Evolutionary conservation across 2,329 filamentous ascomycete species (phyloP).

Genomic region (Arthrobotrys conoides): DNA sequence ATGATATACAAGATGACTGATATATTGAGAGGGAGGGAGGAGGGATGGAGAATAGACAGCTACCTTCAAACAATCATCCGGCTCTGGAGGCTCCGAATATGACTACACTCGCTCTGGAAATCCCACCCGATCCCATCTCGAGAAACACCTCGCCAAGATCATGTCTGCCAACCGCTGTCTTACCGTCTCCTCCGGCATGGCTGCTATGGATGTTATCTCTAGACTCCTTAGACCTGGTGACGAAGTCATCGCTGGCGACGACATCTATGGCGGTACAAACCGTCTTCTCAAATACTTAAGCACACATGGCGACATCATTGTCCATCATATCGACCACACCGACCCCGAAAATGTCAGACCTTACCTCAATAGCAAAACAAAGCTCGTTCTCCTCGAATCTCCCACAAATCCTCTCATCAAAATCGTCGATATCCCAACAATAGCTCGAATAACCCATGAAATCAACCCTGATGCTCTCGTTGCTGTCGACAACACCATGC

Average conservation of each 20-base stretch:
- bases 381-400: conserved; percentile 95
- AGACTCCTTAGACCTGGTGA: conserved; percentile 90
- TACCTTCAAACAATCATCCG: conserved; percentile 94
- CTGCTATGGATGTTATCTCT: conserved; percentile 94
- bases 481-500: conserved; percentile 98
- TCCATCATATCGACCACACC: conserved; percentile 97
- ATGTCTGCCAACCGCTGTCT: conserved; percentile 94
- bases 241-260: conserved; percentile 96
- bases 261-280: conserved; percentile 96
- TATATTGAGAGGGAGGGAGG: neutral
- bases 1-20: neutral
- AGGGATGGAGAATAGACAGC: conserved; percentile 74
- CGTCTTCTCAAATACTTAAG: conserved; percentile 92
- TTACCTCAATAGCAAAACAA: conserved; percentile 82
- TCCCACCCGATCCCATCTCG: conserved; percentile 93
- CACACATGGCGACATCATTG: conserved; percentile 88
- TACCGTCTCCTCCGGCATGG: conserved; percentile 97
- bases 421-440: conserved; percentile 89
- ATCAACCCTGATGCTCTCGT: conserved; percentile 84
- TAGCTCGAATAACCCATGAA: conserved; percentile 82
- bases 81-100: conserved; percentile 86
- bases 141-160: conserved; percentile 97
- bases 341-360: conserved; percentile 77
- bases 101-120: conserved; percentile 99
- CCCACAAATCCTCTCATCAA: conserved; percentile 99